phyloP scores from a whole-genome alignment of 2,329 filamentous ascomycete species.

The Purpureocillium takamizusanense region DNA sequence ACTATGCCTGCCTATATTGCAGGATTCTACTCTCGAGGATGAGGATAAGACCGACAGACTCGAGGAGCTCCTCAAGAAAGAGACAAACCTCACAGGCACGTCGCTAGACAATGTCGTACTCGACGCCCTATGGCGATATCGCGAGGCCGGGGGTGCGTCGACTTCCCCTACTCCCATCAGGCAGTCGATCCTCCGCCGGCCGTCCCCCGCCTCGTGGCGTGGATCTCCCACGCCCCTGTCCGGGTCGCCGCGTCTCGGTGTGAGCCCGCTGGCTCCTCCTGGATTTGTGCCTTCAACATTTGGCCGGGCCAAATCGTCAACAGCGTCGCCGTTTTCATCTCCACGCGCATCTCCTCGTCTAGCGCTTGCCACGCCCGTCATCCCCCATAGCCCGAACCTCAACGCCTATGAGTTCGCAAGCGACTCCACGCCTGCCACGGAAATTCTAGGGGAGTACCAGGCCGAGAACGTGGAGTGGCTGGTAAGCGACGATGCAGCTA shows the following conservation, averaged over 20 bases:
- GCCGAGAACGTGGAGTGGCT: conserved; percentile 96
- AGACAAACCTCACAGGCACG: conserved; percentile 66
- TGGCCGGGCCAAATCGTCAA: conserved; percentile 63
- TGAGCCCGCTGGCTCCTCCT: conserved; percentile 75
- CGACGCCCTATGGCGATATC: conserved; percentile 81
- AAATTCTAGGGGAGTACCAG: conserved; percentile 85
- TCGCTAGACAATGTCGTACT: conserved; percentile 84
- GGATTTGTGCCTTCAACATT: conserved; percentile 76
- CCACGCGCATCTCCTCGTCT: conserved; percentile 88
- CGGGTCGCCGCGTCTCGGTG: conserved; percentile 72
- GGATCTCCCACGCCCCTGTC: conserved; percentile 69
- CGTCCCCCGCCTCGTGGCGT: conserved; percentile 93
- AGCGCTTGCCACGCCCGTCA: conserved; percentile 78
- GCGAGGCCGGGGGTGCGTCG: conserved; percentile 53
- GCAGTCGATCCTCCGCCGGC: conserved; percentile 80
- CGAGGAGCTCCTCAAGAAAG: conserved; percentile 73
- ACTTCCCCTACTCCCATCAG: conserved; percentile 78
- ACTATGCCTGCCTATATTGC: conserved; percentile 78
- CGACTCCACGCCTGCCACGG: conserved; percentile 69
- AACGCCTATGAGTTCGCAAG: conserved; percentile 92
- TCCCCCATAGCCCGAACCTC: conserved; percentile 87
- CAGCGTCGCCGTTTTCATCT: conserved; percentile 85
- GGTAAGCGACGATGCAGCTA: conserved; percentile 78
- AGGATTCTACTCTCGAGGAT: conserved; percentile 74
- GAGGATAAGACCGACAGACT: conserved; percentile 92